Evolutionary conservation across 2,329 filamentous ascomycete genomes (phyloP).

Genomic region (Claviceps paspali): DNA sequence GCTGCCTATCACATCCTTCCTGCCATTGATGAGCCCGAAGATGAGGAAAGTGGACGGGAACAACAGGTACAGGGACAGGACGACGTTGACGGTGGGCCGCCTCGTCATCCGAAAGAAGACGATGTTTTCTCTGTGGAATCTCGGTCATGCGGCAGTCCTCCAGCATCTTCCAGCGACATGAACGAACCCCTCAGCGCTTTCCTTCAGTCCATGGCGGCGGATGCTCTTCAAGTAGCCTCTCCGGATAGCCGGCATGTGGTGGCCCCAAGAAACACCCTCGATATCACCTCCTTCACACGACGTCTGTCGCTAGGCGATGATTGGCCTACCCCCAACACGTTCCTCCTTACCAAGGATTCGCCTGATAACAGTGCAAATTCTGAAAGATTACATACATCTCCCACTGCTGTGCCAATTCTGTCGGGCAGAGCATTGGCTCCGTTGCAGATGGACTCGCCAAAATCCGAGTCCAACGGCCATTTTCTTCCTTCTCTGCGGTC

Average conservation of each 20-base stretch:
- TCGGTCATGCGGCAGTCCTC: background rate
- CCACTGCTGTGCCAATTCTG: slow-evolving; percentile 11
- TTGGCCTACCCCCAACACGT: slow-evolving; percentile 7
- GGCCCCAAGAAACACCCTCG: slow-evolving; percentile 10
- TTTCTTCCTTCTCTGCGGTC: slow-evolving; percentile 24
- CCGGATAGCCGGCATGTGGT: slow-evolving; percentile 7
- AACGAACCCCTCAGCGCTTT: slow-evolving; percentile 7
- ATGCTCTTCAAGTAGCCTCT: slow-evolving; percentile 16
- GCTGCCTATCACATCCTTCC: slow-evolving; percentile 40
- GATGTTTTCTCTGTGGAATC: background rate
- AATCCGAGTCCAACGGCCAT: slow-evolving; percentile 19
- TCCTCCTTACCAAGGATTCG: slow-evolving; percentile 4
- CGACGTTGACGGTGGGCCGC: slow-evolving; percentile 10
- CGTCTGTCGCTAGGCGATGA: slow-evolving; percentile 22
- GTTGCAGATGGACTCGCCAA: slow-evolving; percentile 21
- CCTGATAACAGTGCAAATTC: slow-evolving; percentile 4
- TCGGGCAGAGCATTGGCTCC: slow-evolving; percentile 20
- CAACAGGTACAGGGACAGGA: slow-evolving; percentile 13
- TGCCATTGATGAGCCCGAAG: slow-evolving; percentile 26
- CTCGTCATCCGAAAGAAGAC: background rate
- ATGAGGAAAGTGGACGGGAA: slow-evolving; percentile 10
- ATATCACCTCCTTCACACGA: slow-evolving; percentile 16
- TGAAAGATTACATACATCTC: slow-evolving; percentile 10
- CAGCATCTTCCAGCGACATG: slow-evolving; percentile 1
- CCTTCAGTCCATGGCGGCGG: slow-evolving; percentile 19